Base-by-base conservation (phyloP, 495 filamentous ascomycete genomes). In the Friedmanniomyces endolithicus region DNA sequence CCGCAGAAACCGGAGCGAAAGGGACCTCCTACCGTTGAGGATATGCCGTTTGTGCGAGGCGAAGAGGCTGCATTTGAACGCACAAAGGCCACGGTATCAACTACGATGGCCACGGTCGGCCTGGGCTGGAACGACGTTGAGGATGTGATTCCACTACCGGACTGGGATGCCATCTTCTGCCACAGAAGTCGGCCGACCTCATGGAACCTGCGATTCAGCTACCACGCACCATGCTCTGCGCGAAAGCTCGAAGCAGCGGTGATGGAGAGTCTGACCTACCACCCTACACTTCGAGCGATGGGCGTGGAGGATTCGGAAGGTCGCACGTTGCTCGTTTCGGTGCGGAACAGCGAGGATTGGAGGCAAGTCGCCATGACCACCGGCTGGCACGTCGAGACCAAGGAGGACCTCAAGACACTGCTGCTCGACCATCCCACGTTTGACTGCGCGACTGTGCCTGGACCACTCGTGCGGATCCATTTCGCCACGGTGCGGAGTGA, bases 101-200 rank as follows among this genome's bases (percentile, higher is more conserved):
- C 4, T 17, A 39, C 34, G 25, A n/a, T 47, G n/a, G 27, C 41
- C 2, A 37, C 14, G 17, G 29, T 53, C 22, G 56, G 52, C 23
- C 35, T 59, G 29, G 8, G 17, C 9, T 59, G 56, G 56, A 47
- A 37, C 7, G 56, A 59, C 20, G 56, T 59, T 9, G 50, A 55
- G 24, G 56, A 59, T 27, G 56, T 59, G 7, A 54, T 53, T 24
- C 43, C 56, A 2, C 19, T 55, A 43, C 52, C 52, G 6, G 33
- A 55, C 41, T 55, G 52, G 52, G 52, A 55, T n/a, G 52, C 41
- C 11, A 55, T 55, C 44, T 55, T 55, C 44, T 34, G 25, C 27
- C 25, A 55, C 52, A 20, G 22, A 11, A 39, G n/a, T 19, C 41
- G 52, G 19, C 52, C 52, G 4, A 48, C 52, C 8, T 55, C 52